Conservation (phyloP, 805 yeast species). For the Peterozyma xylosa region DNA sequence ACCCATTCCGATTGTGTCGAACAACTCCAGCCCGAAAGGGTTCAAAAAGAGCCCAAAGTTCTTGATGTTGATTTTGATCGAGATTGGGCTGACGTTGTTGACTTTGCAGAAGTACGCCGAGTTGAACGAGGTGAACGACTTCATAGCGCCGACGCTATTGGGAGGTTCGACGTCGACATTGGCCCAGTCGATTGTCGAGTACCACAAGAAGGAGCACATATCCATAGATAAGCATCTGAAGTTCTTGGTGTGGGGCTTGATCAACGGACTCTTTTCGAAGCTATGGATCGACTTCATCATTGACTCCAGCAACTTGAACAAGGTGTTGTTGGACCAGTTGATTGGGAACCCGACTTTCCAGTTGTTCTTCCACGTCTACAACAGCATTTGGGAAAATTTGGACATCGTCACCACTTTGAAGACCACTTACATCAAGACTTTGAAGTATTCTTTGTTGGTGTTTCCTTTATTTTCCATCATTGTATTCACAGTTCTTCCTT, state of each 20-base stretch:
- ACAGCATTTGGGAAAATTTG: conserved; percentile 48
- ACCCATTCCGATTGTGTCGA: no score
- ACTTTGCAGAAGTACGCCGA: no score
- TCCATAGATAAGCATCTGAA: conserved; percentile 27
- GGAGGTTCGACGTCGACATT: conserved; percentile 20
- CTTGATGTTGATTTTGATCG: no score
- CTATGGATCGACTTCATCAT: conserved; percentile 44
- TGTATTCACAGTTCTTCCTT: conserved; percentile 41
- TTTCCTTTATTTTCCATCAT: conserved; percentile 54
- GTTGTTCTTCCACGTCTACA: conserved; percentile 36
- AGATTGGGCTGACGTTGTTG: no score
- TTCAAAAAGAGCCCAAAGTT: no score
- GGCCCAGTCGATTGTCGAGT: conserved; percentile 22
- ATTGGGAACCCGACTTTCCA: conserved; percentile 52
- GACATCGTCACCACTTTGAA: conserved; percentile 23
- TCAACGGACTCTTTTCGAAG: conserved; percentile 41
- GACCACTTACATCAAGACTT: conserved; percentile 34
- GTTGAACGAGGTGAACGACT: no score
- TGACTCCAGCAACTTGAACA: conserved; percentile 19
- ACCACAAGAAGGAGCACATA: conserved; percentile 13
- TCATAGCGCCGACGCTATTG: conserved; percentile 7
- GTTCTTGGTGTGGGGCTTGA: conserved; percentile 51
- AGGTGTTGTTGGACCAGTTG: conserved; percentile 45
- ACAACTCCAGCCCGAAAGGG: no score
- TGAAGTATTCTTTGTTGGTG: conserved; percentile 44